Evolutionary conservation across 2,329 filamentous ascomycete species (phyloP), one percentile per base, ranked within the genome.

Genomic region (Venturia oleaginea): DNA sequence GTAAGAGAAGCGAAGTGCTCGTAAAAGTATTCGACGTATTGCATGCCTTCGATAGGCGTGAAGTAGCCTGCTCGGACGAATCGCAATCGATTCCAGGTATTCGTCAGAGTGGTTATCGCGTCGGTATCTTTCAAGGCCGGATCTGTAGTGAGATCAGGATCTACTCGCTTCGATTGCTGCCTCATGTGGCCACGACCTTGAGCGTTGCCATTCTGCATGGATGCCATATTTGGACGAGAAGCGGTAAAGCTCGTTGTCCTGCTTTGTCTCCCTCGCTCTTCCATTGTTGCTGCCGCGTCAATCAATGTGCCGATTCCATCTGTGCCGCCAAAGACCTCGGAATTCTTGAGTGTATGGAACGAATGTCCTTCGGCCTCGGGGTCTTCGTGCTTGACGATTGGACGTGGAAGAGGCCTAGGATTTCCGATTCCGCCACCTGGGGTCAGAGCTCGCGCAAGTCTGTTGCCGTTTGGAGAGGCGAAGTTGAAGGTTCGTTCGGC

Each of bases 21-120:
- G 77, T 97, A 97, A 77, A 97, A 97, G 76, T 97, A 97, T 73
- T 92, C 88, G 67, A 99, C 90, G 72, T 97, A 97, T 54, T 88
- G 87, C 74, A 97, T 92, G 27, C 91, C 93, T 76, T 99, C 94
- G 68, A 90, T 86, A 0, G 93, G 90, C 0, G 92, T 96, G 74
- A 99, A 94, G 93, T 93, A 97, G 11, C 94, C 94, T 10, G 92
- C 92, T 63, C 92, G 87, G n/a, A 97, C 93, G 73, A 97, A 97
- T 54, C 92, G 87, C 74, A 97, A 92, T 67, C 91, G 83, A 1
- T 88, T 86, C 94, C 94, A 99, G n/a, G 91, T 89, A 11, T 57
- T 64, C 5, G 43, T 64, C 34, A 38, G 19, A 15, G 34, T 37
- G 19, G 19, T 30, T 13, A 46, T 46, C 7, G 34, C 38, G 8